phyloP scores from a whole-genome alignment of 2,329 filamentous ascomycete genomes.

The Alternaria ventricosa region DNA sequence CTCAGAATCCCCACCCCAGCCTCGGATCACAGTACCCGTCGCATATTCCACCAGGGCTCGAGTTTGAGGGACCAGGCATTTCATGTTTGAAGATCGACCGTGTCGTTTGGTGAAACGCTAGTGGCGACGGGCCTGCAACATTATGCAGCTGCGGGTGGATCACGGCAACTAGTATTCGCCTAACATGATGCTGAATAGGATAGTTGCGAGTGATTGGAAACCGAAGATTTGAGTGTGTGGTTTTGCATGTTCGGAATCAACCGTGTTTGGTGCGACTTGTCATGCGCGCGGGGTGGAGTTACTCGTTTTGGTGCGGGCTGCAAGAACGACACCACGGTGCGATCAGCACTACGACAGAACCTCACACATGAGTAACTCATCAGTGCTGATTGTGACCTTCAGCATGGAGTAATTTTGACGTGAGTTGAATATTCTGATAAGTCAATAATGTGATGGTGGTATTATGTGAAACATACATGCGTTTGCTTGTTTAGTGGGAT shows the following conservation, averaged over 20 bases:
- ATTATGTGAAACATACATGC: not conserved
- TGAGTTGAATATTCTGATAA: not conserved
- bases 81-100: slow-evolving; percentile 28
- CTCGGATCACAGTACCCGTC: not conserved
- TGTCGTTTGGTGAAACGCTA: slow-evolving; percentile 34
- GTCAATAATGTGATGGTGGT: not conserved
- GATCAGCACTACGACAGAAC: not conserved
- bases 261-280: not conserved
- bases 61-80: slow-evolving; percentile 9
- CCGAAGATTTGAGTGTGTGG: slow-evolving; percentile 9
- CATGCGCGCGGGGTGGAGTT: not conserved
- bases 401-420: not conserved
- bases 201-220: not conserved
- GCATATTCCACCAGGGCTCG: slow-evolving; percentile 1
- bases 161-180: slow-evolving; percentile 1
- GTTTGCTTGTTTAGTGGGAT: not conserved
- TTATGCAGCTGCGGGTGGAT: not conserved
- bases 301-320: not conserved
- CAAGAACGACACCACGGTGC: not conserved
- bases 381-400: not conserved
- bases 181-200: not conserved
- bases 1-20: not conserved
- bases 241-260: not conserved
- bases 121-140: slow-evolving; percentile 27
- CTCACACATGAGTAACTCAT: not conserved